Evolutionary conservation across 345 rosid genomes (phyloP).

Genomic region (Cardamine resedifolia): DNA sequence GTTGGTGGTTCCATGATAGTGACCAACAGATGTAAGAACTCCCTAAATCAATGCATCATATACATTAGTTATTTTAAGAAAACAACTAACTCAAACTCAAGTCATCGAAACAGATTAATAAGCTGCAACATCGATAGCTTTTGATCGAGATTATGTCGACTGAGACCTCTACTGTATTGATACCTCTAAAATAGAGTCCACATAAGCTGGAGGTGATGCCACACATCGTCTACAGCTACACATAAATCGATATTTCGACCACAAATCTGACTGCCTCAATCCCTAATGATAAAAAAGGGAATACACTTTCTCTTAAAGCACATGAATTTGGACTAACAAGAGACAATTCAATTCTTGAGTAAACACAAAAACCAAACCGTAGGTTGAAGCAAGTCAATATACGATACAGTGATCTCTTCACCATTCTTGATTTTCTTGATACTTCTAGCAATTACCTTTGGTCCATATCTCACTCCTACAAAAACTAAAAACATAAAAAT

Average conservation of each 20-base stretch:
- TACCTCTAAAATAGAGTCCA: slow-evolving; percentile 70
- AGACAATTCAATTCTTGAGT: neutral
- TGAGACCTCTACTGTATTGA: no score
- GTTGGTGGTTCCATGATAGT: slow-evolving; percentile 30
- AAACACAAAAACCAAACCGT: slow-evolving; percentile 42
- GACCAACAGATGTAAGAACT: slow-evolving; percentile 35
- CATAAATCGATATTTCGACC: slow-evolving; percentile 62
- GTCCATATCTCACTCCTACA: slow-evolving; percentile 50
- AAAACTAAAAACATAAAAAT: neutral
- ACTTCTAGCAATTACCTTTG: slow-evolving; percentile 59
- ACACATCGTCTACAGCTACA: slow-evolving; percentile 68
- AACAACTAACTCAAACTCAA: no score
- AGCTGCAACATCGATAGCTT: no score
- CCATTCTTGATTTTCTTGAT: slow-evolving; percentile 56
- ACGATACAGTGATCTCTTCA: slow-evolving; percentile 66
- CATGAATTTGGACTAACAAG: neutral
- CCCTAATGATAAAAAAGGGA: slow-evolving; percentile 42
- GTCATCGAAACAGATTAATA: no score
- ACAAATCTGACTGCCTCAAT: slow-evolving; percentile 62
- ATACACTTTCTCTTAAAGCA: neutral
- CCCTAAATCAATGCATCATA: slow-evolving; percentile 42
- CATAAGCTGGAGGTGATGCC: slow-evolving; percentile 51
- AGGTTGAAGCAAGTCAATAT: slow-evolving; percentile 74
- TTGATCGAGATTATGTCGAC: no score
- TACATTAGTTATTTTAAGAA: no score